These are phyloP conservation scores for Paramecium octaurelia DNA, from an alignment of 73 alveolate genomes.

Conservation along the genomic window DNA sequence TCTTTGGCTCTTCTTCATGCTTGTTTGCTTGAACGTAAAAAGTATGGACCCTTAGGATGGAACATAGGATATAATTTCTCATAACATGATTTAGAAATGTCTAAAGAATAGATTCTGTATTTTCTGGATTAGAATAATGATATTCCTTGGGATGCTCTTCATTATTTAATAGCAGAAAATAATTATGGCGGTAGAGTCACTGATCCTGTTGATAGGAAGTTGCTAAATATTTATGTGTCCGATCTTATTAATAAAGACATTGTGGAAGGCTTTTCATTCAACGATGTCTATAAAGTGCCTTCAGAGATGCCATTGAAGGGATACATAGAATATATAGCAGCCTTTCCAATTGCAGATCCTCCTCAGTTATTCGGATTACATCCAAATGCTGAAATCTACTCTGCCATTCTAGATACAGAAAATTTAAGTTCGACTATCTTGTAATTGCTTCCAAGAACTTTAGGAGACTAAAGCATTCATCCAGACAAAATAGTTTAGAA, in stretches of 20 bases:
- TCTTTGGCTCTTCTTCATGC: conserved; percentile 97
- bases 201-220: conserved; percentile 92
- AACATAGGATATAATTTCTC: conserved; percentile 91
- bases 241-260: conserved; percentile 82
- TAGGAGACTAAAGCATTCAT: neutral
- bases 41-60: conserved; percentile 98
- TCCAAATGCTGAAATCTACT: conserved; percentile 95
- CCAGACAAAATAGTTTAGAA: conserved; percentile 67
- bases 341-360: conserved; percentile 85
- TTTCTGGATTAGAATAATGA: conserved; percentile 89
- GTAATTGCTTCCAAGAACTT: conserved; percentile 82
- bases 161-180: conserved; percentile 88
- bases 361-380: conserved; percentile 97
- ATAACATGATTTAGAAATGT: conserved; percentile 92
- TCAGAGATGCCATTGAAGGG: conserved; percentile 65
- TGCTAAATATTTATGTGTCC: conserved; percentile 82
- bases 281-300: conserved; percentile 67
- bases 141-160: conserved; percentile 89
- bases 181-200: conserved; percentile 98
- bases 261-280: conserved; percentile 69
- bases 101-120: conserved; percentile 79
- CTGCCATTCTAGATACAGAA: conserved; percentile 92
- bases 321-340: conserved; percentile 78
- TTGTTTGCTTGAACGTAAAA: conserved; percentile 89
- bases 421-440: conserved; percentile 79